These are phyloP conservation scores for Boletus edulis DNA, from an alignment of 768 basidiomycete genomes.

Conservation along the genomic window DNA sequence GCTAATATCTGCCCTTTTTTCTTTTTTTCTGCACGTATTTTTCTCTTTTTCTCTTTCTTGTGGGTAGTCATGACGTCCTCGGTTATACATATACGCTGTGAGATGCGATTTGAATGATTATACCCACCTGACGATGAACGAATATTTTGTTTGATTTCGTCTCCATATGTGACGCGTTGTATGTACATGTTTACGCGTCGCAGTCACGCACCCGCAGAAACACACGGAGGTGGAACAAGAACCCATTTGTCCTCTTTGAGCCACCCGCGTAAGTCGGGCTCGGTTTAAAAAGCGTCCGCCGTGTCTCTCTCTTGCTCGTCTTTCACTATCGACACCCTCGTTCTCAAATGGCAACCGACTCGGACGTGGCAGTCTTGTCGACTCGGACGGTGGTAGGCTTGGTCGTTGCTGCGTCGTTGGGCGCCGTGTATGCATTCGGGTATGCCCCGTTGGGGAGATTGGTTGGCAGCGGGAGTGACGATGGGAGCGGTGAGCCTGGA, in stretches of 20 bases:
- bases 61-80: neutral
- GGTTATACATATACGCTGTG: neutral
- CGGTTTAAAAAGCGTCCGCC: no score
- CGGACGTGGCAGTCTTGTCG: slow-evolving; percentile 1
- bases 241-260: neutral
- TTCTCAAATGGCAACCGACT: slow-evolving; percentile 29
- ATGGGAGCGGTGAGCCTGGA: no score
- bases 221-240: neutral
- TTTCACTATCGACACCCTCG: no score
- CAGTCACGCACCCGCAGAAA: neutral
- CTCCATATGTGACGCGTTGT: slow-evolving; percentile 17
- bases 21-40: neutral
- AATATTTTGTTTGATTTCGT: no score
- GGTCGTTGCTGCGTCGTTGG: slow-evolving; percentile 14
- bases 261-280: no score
- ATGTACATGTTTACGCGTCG: slow-evolving; percentile 28
- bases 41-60: neutral
- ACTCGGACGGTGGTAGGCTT: slow-evolving; percentile 35
- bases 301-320: no score
- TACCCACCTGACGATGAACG: no score
- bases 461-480: no score
- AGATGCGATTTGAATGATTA: neutral
- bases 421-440: slow-evolving; percentile 12
- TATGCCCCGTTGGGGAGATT: no score
- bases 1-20: no score